Base-by-base conservation (phyloP, 1,139 yeast species). In the Candida freyschussii region DNA sequence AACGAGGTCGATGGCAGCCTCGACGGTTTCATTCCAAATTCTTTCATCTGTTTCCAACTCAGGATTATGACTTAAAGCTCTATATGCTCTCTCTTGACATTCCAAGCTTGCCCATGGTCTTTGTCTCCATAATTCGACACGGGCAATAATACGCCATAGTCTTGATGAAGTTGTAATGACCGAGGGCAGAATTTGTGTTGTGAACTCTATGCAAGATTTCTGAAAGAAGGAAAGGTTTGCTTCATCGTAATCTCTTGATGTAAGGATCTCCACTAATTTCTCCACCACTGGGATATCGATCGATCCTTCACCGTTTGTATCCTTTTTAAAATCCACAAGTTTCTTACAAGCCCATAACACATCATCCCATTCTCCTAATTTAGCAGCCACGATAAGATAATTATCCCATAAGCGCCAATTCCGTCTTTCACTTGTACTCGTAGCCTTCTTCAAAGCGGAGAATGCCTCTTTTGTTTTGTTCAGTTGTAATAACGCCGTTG, bases 361-460 rank as follows among this genome's bases (percentile, higher is more conserved):
- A 43, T 87, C 96, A 43, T 73, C 78, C 96, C 97, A 91, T 51
- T 85, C 87, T 13, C 72, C 67, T 26, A 89, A 62, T 50, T 80
- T 84, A 22, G 78, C 78, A 1, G 97, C 94, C 15, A 91, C 93
- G 25, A 77, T 67, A 53, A 85, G 64, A 50, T 78, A 87, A 55
- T 93, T 93, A 47, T 86, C 93, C 80, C 91, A 89, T 22, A 93
- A 78, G 48, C 85, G 75, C 96, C 97, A 86, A 35, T 89, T 84
- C 47, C 71, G 75, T 20, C 66, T 67, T 18, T 80, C 79, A 28
- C 78, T 78, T 16, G 86, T 81, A 16, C 80, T 63, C 15, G 83
- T 69, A 0, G 97, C 96, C 42, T 76, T 76, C 51, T 81, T 78
- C 43, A 87, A 64, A 0, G 97, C 95, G 47, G 74, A 78, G 48